Evolutionary conservation across 2,329 filamentous ascomycete genomes (phyloP).

Genomic region (Botrytis aclada): DNA sequence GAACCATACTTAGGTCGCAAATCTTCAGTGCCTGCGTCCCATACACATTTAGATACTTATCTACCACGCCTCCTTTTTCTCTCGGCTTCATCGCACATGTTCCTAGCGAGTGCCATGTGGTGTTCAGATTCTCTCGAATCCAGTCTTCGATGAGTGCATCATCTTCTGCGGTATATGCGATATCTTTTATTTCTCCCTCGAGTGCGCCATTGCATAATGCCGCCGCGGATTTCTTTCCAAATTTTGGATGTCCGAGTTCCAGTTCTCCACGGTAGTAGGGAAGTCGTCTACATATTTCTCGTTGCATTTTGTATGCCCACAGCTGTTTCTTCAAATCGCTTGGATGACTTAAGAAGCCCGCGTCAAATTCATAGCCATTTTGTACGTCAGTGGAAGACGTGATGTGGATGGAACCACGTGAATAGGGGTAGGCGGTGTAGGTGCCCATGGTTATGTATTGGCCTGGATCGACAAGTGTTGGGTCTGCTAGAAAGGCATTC

Average conservation of each 20-base stretch:
- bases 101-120: slow-evolving; percentile 43
- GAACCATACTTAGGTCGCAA: slow-evolving; percentile 42
- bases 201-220: slow-evolving; percentile 31
- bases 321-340: slow-evolving; percentile 57
- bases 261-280: slow-evolving; percentile 49
- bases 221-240: slow-evolving; percentile 43
- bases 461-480: slow-evolving; percentile 37
- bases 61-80: slow-evolving; percentile 41
- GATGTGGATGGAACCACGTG: slow-evolving; percentile 60
- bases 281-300: slow-evolving; percentile 58
- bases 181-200: slow-evolving; percentile 38
- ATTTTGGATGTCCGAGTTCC: slow-evolving; percentile 44
- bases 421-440: slow-evolving; percentile 60
- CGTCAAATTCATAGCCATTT: slow-evolving; percentile 53
- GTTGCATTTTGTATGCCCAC: slow-evolving; percentile 64
- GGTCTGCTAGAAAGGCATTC: slow-evolving; percentile 46
- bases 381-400: slow-evolving; percentile 42
- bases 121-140: slow-evolving; percentile 42
- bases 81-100: slow-evolving; percentile 42
- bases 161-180: slow-evolving; percentile 39
- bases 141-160: slow-evolving; percentile 43
- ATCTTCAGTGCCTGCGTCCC: slow-evolving; percentile 43
- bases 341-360: slow-evolving; percentile 54
- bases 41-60: slow-evolving; percentile 42
- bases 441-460: slow-evolving; percentile 53